Evolutionary conservation across 345 rosid genomes (phyloP), one percentile per base, ranked within the genome.

Genomic region (Syzygium grande): DNA sequence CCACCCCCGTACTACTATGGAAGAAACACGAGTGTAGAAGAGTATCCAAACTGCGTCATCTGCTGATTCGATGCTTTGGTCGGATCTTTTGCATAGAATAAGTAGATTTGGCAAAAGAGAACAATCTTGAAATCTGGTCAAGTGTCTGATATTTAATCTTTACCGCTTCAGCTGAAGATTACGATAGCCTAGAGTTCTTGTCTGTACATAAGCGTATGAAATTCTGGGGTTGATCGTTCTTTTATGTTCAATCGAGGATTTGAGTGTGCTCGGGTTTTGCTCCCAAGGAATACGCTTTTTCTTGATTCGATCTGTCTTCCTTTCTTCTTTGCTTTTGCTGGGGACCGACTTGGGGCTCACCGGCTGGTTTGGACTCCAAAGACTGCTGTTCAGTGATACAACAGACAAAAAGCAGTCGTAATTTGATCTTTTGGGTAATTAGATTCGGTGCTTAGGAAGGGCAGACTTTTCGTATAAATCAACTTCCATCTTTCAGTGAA

Each of bases 11-110:
- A 51, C 65, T 79, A 0, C 51, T 51, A 51, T 16, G 41, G 11
- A 52, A 15, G 52, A 52, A 29, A 43, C 51, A 14, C 51, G 41
- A 79, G 88, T 58, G 52, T 27, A 41, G 88, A 87, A 61, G 88
- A 80, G 30, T 49, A 87, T n/a, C 85, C 88, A 8, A 53, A 80
- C 77, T 79, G 78, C 85, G 85, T 53, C 51, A 80, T 87, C 68
- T 87, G 79, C 55, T 80, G 85, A 87, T 9, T 2, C 46, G 49
- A 73, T 41, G 49, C 10, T 15, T 38, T n/a, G 25, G 6, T 23
- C 8, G 11, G 86, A 52, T 23, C 23, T 52, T 84, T 41, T 38
- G 55, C 86, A 38, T 51, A 54, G 56, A 29, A 38, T 52, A 55
- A n/a, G 43, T 29, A 8, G 58, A 84, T 38, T 22, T n/a, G 86